These are phyloP conservation scores for Starmerella potacharoeniae DNA, from an alignment of 805 yeast species.

Conservation along the genomic window DNA sequence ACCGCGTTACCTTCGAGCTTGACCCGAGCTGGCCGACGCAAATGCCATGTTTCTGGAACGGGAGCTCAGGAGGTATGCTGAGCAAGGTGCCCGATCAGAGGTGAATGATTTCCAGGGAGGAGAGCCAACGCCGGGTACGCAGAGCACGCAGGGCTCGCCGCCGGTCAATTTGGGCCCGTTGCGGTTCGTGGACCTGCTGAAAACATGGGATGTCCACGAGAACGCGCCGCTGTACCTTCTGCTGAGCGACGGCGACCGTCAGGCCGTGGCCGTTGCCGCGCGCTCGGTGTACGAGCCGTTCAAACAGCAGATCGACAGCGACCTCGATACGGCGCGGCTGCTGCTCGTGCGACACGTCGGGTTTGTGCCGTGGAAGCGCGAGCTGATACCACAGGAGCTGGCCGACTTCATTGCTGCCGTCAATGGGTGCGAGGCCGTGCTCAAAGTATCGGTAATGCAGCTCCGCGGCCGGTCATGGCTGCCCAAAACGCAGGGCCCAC, in stretches of 20 bases:
- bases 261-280: constrained; percentile 6
- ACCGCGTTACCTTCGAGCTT: no score
- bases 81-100: neutral
- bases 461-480: constrained; percentile 10
- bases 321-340: neutral
- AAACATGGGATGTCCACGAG: neutral
- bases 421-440: constrained; percentile 1
- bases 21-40: neutral
- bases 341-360: constrained; percentile 1
- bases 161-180: neutral
- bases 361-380: constrained; percentile 1
- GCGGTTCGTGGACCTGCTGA: constrained; percentile 3
- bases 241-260: constrained; percentile 9
- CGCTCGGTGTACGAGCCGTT: neutral
- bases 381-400: neutral
- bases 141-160: neutral
- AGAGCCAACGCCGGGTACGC: neutral
- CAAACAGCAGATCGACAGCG: neutral
- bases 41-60: neutral
- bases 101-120: neutral
- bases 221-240: neutral
- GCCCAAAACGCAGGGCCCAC: neutral
- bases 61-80: neutral
- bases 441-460: neutral
- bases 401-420: neutral